These are phyloP conservation scores for Asterophora lycoperdoides DNA, from an alignment of 768 basidiomycete species.

Conservation along the genomic window DNA sequence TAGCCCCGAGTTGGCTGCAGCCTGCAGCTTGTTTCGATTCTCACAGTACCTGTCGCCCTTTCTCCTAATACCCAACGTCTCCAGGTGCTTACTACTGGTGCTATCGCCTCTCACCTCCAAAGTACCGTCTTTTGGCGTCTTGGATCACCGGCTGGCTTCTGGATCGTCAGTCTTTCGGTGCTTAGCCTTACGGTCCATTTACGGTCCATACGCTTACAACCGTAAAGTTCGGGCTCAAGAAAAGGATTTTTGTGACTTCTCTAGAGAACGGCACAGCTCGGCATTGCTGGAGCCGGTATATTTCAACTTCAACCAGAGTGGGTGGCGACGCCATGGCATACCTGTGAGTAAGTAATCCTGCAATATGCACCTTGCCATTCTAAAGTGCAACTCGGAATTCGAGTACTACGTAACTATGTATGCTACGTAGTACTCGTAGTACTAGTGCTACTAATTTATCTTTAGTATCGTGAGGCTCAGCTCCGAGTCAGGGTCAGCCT, in stretches of 20 bases:
- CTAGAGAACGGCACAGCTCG: conserved; percentile 53
- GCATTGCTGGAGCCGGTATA: conserved; percentile 56
- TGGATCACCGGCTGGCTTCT: conserved; percentile 74
- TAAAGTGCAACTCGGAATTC: too few relatives aligned
- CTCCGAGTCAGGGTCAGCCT: too few relatives aligned
- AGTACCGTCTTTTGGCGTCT: conserved; percentile 45
- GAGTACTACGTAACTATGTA: too few relatives aligned
- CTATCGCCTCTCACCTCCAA: conserved; percentile 52
- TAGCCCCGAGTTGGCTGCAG: conserved; percentile 41
- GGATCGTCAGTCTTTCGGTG: conserved; percentile 64
- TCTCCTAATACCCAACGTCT: conserved; percentile 57
- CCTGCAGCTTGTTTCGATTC: conserved; percentile 44
- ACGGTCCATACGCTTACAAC: too few relatives aligned
- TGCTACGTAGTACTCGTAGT: too few relatives aligned
- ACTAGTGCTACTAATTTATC: too few relatives aligned
- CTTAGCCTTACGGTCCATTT: too few relatives aligned
- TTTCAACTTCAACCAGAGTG: conserved; percentile 55
- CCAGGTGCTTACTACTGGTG: conserved; percentile 68
- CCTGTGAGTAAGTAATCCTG: conserved; percentile 34
- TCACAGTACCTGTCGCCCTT: conserved; percentile 45
- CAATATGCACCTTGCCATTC: too few relatives aligned
- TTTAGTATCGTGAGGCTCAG: too few relatives aligned
- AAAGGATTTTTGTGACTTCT: too few relatives aligned
- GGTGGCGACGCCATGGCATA: conserved; percentile 56
- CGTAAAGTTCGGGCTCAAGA: too few relatives aligned